Evolutionary conservation across 2,329 filamentous ascomycete species (phyloP), one percentile per base, ranked within the genome.

Genomic region (Talaromyces sp.): DNA sequence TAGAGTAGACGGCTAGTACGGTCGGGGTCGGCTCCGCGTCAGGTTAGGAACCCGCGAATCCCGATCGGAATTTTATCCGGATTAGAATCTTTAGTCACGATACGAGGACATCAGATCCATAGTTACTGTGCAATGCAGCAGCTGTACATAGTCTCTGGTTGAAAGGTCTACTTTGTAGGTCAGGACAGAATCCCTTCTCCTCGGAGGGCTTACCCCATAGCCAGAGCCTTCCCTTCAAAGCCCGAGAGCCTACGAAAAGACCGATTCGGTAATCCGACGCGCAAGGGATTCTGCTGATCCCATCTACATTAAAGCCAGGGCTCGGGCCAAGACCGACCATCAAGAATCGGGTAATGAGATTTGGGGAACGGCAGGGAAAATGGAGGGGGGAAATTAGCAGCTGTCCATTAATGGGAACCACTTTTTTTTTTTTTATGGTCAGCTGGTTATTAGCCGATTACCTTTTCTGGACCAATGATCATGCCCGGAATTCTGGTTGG

Each of bases 231-330:
- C 16, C 32, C 33, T 36, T 39, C 11, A 27, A 45, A 47, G 44
- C 24, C 46, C 32, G 40, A 36, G 14, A 47, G 16, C 13, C 22
- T 51, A 32, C 39, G n/a, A 36, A n/a, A n/a, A 46, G 41, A 57
- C 57, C 52, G 57, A 60, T 58, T 60, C 57, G 57, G 57, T 56
- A 60, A 51, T 60, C 52, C 57, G 55, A 51, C 55, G 47, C 53
- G 49, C 36, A 49, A 48, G 55, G 54, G 50, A 49, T 47, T 45
- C 48, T 37, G 49, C 40, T 43, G 36, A 39, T 45, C 54, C 42
- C 42, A 48, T 16, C 10, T 35, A 2, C n/a, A n/a, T n/a, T 2
- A n/a, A n/a, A 8, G 10, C 16, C 36, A 39, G 11, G 20, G n/a
- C 22, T 20, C 13, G 33, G 16, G 35, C 36, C 16, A 47, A 14